These are phyloP conservation scores for Annona cherimola DNA, from an alignment of 164 flowering plant species.

Conservation along the genomic window DNA sequence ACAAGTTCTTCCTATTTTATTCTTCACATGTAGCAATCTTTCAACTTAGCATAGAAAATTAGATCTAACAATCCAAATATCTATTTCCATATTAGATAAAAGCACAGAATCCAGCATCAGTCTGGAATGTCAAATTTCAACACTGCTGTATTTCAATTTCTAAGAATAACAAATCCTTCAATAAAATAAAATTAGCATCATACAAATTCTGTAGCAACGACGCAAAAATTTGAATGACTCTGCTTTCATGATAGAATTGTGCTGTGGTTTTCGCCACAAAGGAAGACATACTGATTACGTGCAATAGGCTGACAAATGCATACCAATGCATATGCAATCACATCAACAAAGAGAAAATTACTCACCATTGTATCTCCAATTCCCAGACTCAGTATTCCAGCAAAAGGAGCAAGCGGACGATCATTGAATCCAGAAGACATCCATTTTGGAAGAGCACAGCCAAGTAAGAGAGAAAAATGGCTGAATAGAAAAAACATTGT, in stretches of 20 bases:
- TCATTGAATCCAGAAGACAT: conserved; percentile 84
- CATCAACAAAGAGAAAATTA: neutral
- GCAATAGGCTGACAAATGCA: neutral
- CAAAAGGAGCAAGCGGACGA: conserved; percentile 93
- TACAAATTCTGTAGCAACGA: too few species aligned
- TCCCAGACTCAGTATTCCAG: conserved; percentile 97
- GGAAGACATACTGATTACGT: neutral
- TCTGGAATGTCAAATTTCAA: too few species aligned
- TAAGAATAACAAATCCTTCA: neutral
- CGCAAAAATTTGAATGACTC: neutral
- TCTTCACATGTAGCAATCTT: too few species aligned
- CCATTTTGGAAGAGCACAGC: conserved; percentile 99
- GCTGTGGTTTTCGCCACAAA: neutral
- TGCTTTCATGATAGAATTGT: neutral
- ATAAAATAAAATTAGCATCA: too few species aligned
- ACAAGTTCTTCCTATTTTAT: too few species aligned
- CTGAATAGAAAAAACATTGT: conserved; percentile 28
- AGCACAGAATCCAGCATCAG: too few species aligned
- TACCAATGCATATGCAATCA: neutral
- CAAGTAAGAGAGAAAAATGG: conserved; percentile 92
- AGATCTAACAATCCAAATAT: too few species aligned
- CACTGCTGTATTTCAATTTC: too few species aligned
- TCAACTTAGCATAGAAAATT: too few species aligned
- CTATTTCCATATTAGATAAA: too few species aligned
- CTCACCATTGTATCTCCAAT: conserved; percentile 98